Percentiles rank a stretch among this genome's conserved stretches.
Conservation (phyloP, 768 basidiomycete species). For the Hericium rajendrae region DNA sequence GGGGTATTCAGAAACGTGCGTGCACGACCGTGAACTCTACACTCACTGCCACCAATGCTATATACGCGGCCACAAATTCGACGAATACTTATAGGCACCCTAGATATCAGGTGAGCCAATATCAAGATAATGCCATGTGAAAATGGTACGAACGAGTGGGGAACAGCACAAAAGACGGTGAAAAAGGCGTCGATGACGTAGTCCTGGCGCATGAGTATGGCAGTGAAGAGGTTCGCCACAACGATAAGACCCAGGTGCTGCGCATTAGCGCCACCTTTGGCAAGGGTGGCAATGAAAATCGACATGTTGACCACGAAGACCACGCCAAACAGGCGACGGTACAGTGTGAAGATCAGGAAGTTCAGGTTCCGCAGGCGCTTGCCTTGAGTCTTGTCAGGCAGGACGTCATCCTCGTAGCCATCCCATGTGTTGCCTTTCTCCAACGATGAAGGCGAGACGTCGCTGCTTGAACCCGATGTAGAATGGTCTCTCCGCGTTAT, state of each 20-base stretch:
- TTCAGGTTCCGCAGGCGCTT: slow-evolving; percentile 42
- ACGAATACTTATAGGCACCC: slow-evolving; percentile 47
- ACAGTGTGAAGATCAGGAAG: slow-evolving; percentile 44
- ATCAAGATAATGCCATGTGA: too few relatives aligned
- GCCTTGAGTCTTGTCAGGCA: slow-evolving; percentile 44
- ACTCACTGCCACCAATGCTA: slow-evolving; percentile 42
- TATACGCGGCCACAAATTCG: slow-evolving; percentile 46
- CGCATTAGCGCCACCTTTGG: slow-evolving; percentile 23
- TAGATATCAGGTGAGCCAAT: slow-evolving; percentile 13
- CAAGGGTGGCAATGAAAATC: slow-evolving; percentile 33
- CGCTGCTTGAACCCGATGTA: neutral
- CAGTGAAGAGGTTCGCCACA: slow-evolving; percentile 34
- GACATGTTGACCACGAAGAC: slow-evolving; percentile 42
- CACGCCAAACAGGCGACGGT: slow-evolving; percentile 44
- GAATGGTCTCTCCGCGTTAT: neutral
- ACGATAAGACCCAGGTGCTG: slow-evolving; percentile 27
- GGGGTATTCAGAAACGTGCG: neutral
- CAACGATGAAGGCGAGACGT: slow-evolving; percentile 5
- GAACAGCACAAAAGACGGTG: slow-evolving; percentile 39
- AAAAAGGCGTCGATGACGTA: slow-evolving; percentile 53
- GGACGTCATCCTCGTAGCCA: slow-evolving; percentile 38
- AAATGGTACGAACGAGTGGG: slow-evolving; percentile 30
- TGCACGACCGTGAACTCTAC: neutral
- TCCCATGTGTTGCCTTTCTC: slow-evolving; percentile 32
- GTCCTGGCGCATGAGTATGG: slow-evolving; percentile 37